Evolutionary conservation across 2,329 filamentous ascomycete species (phyloP), one percentile per base, ranked within the genome.

Genomic region (Rutstroemia sydowiana): DNA sequence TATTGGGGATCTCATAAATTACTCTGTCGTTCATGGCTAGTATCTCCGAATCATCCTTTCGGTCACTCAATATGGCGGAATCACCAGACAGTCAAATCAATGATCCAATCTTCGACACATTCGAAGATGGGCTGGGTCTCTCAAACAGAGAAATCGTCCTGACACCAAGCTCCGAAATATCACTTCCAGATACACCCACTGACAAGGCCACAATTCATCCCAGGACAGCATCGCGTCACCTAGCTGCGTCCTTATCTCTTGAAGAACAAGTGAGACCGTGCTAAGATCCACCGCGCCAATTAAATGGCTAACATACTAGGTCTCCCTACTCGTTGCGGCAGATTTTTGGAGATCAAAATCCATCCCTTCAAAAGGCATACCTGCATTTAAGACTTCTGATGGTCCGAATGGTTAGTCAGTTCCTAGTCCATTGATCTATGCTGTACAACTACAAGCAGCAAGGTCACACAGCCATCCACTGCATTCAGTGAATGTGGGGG

Each of bases 261-360:
- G 61, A 65, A 54, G 64, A 66, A 58, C 64, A 66, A 57, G 64
- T 65, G 41, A 47, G 51, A n/a, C n/a, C 44, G n/a, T 18, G 28
- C 34, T 11, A 7, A 13, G 7, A 40, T 28, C 28, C 10, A 30
- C 30, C 0, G 31, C 10, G 26, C 16, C 11, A 10, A 11, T 14
- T 34, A 48, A 51, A 45, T 63, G 37, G 61, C 31, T 46, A 20
- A 9, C 8, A 21, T 30, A 13, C 5, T 23, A 82, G 76, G 71
- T 82, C 37, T 81, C 79, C 3, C 68, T 82, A 1, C 70, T 82
- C 20, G 77, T 78, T 16, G 81, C 78, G 10, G 77, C 77, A 20
- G 82, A 87, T 63, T 85, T 86, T 62, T 87, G 84, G 84, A 79
- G 84, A 57, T 87, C 83, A 2, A 79, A 77, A 53, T 68, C 81